phyloP scores from a whole-genome alignment of 768 basidiomycete species.

The Daedaleopsis sinensis region DNA sequence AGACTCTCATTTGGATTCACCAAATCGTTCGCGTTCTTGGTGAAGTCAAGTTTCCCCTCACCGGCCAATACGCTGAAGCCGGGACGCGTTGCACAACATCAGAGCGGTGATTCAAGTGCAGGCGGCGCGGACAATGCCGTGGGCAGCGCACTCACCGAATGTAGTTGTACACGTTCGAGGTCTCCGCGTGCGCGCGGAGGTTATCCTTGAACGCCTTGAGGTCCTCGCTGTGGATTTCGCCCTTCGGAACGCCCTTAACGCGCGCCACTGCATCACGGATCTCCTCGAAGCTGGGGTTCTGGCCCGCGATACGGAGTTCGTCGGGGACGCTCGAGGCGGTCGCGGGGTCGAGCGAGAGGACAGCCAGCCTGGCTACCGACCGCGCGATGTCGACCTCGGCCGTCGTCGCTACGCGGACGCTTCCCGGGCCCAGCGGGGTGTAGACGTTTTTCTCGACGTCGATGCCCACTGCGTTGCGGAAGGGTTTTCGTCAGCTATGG shows the following conservation, averaged over 20 bases:
- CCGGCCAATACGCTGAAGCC: slow-evolving; percentile 18
- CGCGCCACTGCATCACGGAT: slow-evolving; percentile 14
- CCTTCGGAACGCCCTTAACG: slow-evolving; percentile 13
- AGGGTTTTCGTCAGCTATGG: not conserved
- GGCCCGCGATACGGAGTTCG: slow-evolving; percentile 24
- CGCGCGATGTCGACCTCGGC: slow-evolving; percentile 24
- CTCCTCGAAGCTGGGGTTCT: slow-evolving; percentile 14
- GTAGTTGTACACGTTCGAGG: slow-evolving; percentile 7
- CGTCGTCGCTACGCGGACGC: slow-evolving; percentile 14
- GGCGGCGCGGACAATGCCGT: not conserved
- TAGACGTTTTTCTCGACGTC: slow-evolving; percentile 22
- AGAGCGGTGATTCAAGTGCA: not conserved
- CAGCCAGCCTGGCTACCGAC: slow-evolving; percentile 20
- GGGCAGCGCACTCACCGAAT: slow-evolving; percentile 10
- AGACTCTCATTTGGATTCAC: slow-evolving; percentile 23
- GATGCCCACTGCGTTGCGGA: slow-evolving; percentile 22
- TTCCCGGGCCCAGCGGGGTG: slow-evolving; percentile 24
- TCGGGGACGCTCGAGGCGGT: slow-evolving; percentile 21
- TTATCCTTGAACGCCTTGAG: slow-evolving; percentile 14
- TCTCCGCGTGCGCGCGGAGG: slow-evolving; percentile 14
- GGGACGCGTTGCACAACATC: not conserved
- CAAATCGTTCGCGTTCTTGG: slow-evolving; percentile 26
- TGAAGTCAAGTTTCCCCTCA: slow-evolving; percentile 25
- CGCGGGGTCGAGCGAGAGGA: slow-evolving; percentile 19
- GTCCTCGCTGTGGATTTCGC: slow-evolving; percentile 19